These are phyloP conservation scores for Astrothelium subdiscretum DNA, from an alignment of 495 filamentous ascomycete species.

Conservation along the genomic window DNA sequence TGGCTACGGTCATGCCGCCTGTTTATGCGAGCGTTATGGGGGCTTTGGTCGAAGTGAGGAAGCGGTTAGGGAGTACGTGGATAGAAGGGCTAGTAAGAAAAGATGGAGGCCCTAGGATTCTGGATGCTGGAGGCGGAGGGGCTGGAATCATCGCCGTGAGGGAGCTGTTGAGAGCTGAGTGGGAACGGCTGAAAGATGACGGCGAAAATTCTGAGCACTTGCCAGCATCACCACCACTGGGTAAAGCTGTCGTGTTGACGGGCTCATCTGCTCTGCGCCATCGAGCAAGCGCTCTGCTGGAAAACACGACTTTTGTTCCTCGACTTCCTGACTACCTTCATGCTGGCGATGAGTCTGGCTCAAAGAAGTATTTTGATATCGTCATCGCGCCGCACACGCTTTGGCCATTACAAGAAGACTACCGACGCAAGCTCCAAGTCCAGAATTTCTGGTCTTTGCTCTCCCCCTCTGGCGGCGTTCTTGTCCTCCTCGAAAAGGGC, in stretches of 20 bases:
- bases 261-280: conserved; percentile 58
- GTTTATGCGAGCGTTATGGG: conserved; percentile 65
- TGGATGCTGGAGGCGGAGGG: conserved; percentile 79
- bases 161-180: conserved; percentile 69
- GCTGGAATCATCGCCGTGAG: conserved; percentile 79
- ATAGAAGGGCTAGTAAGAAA: conserved; percentile 53
- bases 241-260: conserved; percentile 50
- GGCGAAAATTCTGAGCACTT: conserved; percentile 17
- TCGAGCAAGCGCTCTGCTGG: conserved; percentile 61
- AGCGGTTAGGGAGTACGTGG: conserved; percentile 74
- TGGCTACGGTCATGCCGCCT: conserved; percentile 69
- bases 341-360: conserved; percentile 28
- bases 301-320: conserved; percentile 86
- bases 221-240: conserved; percentile 36
- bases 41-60: conserved; percentile 69
- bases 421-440: conserved; percentile 60
- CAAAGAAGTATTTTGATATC: conserved; percentile 67
- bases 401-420: conserved; percentile 59
- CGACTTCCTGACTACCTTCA: conserved; percentile 87
- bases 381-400: conserved; percentile 81
- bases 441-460: conserved; percentile 84
- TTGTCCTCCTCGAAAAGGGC: conserved; percentile 86
- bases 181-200: conserved; percentile 47
- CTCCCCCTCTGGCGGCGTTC: conserved; percentile 70
- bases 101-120: conserved; percentile 60